Conservation (phyloP, 192 early-diverging fungal species). For the Phycomyces nitens region DNA sequence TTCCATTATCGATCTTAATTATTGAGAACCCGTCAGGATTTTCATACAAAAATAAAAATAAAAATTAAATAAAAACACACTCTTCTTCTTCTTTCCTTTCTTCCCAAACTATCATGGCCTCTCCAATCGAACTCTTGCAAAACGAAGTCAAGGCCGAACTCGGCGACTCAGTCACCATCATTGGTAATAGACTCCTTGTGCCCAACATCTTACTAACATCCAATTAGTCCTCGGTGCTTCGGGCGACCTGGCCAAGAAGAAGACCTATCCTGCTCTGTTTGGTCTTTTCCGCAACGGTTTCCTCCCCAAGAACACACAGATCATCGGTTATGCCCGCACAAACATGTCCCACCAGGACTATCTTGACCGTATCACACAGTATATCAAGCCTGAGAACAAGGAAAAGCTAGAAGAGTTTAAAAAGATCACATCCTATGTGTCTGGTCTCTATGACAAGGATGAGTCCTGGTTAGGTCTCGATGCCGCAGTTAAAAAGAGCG, state of each 20-base stretch:
- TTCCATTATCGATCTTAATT: too few species aligned
- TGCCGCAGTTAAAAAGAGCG: slow-evolving; percentile 54
- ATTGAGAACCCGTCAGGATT: background rate
- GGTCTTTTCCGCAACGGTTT: slow-evolving; percentile 77
- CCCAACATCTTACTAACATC: background rate
- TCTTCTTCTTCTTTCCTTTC: slow-evolving; percentile 13
- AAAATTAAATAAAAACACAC: too few species aligned
- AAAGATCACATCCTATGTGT: slow-evolving; percentile 65
- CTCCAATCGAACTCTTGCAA: slow-evolving; percentile 23
- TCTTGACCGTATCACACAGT: slow-evolving; percentile 64
- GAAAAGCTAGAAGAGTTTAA: slow-evolving; percentile 61
- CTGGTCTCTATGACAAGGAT: slow-evolving; percentile 79
- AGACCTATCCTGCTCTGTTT: slow-evolving; percentile 93
- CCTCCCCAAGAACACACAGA: slow-evolving; percentile 65
- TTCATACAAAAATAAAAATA: too few species aligned
- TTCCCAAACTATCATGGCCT: slow-evolving; percentile 8
- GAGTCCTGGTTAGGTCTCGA: slow-evolving; percentile 64
- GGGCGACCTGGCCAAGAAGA: slow-evolving; percentile 94
- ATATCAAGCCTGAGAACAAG: slow-evolving; percentile 50
- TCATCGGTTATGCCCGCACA: slow-evolving; percentile 92
- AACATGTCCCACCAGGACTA: slow-evolving; percentile 76
- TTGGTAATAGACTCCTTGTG: slow-evolving; percentile 16
- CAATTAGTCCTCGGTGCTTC: slow-evolving; percentile 81
- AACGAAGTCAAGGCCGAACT: slow-evolving; percentile 30
- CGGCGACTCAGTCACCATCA: slow-evolving; percentile 35